These are phyloP conservation scores for Allodekkera sacchari DNA, from an alignment of 805 yeast species.

Conservation along the genomic window DNA sequence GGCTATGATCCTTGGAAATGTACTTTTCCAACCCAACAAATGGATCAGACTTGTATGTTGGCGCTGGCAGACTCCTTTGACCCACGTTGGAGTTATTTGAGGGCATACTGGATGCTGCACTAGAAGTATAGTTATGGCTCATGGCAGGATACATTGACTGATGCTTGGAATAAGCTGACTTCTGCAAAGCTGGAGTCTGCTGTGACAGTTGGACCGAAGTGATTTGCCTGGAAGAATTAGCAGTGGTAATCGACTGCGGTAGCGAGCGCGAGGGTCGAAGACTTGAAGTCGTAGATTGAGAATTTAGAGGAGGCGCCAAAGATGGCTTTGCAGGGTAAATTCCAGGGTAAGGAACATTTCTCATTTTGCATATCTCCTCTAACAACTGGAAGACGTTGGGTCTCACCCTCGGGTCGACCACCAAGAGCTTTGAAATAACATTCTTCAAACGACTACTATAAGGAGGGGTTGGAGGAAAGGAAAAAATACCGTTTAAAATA, in stretches of 20 bases:
- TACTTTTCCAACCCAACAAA: constrained; percentile 31
- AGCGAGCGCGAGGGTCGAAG: too few species aligned
- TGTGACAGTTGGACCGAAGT: too few species aligned
- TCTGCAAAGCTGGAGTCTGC: too few species aligned
- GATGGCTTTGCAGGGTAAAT: constrained; percentile 12
- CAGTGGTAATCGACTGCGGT: too few species aligned
- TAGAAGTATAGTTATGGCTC: too few species aligned
- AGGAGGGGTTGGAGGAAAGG: constrained; percentile 45
- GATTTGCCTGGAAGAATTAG: too few species aligned
- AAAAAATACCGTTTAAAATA: constrained; percentile 47
- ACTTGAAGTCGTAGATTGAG: background rate
- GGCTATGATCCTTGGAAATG: background rate
- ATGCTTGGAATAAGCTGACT: too few species aligned
- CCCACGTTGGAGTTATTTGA: too few species aligned
- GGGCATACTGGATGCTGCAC: too few species aligned
- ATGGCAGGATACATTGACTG: too few species aligned
- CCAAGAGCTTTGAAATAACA: constrained; percentile 50
- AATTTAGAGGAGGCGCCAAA: background rate
- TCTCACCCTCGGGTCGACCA: constrained; percentile 60
- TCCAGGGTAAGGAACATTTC: constrained; percentile 32
- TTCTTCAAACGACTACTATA: constrained; percentile 59
- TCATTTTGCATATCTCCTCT: constrained; percentile 59
- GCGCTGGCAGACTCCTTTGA: too few species aligned
- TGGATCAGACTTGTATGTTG: too few species aligned
- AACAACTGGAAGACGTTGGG: constrained; percentile 68